phyloP scores from a whole-genome alignment of 2,329 filamentous ascomycete species.

The Bipolaris oryzae region DNA sequence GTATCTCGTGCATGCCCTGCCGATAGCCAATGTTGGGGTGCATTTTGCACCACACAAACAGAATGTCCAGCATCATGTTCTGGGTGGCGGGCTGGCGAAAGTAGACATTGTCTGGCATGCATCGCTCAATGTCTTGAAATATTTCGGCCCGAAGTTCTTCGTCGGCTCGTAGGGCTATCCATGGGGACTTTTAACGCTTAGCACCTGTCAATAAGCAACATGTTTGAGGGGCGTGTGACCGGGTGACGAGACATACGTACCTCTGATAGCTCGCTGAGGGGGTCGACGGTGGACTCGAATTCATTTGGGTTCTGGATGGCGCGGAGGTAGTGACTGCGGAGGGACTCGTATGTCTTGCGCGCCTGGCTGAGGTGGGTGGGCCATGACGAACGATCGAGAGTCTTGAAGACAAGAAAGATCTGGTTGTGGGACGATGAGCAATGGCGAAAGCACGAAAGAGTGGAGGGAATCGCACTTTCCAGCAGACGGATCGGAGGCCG shows the following conservation, averaged over 20 bases:
- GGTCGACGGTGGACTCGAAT: conserved; percentile 76
- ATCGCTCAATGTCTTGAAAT: conserved; percentile 88
- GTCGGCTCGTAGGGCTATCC: conserved; percentile 84
- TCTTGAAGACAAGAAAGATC: conserved; percentile 81
- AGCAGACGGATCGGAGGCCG: conserved; percentile 84
- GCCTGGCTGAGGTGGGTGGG: conserved; percentile 68
- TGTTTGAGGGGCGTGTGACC: conserved; percentile 23
- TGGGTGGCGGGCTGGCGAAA: conserved; percentile 84
- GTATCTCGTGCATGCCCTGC: conserved; percentile 98
- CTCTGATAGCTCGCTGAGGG: conserved; percentile 80
- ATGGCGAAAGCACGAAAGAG: background rate
- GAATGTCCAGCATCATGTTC: conserved; percentile 79
- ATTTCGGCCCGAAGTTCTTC: conserved; percentile 87
- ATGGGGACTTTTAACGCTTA: conserved; percentile 76
- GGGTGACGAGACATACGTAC: conserved; percentile 50
- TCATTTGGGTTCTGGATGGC: conserved; percentile 86
- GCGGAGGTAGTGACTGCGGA: conserved; percentile 76
- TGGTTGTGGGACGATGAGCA: conserved; percentile 45
- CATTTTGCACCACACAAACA: conserved; percentile 94
- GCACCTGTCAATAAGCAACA: conserved; percentile 51
- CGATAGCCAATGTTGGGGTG: conserved; percentile 87
- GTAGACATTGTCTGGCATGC: conserved; percentile 86
- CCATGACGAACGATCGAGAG: conserved; percentile 71
- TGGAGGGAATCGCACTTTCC: conserved; percentile 69
- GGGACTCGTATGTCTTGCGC: conserved; percentile 73